phyloP scores from a whole-genome alignment of 2,329 filamentous ascomycete genomes.

The Cercospora beticola region DNA sequence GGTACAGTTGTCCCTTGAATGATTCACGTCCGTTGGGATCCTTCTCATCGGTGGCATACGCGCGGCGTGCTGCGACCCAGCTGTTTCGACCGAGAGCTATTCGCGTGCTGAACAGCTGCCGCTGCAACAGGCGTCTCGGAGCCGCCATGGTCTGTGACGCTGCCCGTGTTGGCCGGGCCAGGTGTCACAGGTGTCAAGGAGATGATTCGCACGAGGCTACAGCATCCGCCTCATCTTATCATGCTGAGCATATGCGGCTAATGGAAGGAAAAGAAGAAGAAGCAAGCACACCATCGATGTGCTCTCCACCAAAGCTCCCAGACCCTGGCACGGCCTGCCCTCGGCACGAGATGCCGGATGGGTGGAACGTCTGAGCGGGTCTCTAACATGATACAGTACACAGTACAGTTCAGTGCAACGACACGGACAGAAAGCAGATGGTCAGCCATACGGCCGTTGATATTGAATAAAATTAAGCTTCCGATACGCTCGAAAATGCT shows the following conservation, averaged over 20 bases:
- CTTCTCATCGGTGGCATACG: constrained; percentile 42
- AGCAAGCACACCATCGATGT: not conserved
- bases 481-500: not conserved
- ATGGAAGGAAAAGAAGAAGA: not conserved
- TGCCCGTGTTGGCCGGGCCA: not conserved
- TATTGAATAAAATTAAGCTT: not conserved
- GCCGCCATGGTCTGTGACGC: constrained; percentile 37
- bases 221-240: not conserved
- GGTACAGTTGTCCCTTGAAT: constrained; percentile 62
- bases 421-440: not conserved
- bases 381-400: not conserved
- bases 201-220: not conserved
- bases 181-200: not conserved
- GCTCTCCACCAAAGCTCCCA: not conserved
- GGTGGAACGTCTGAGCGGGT: not conserved
- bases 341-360: not conserved
- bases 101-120: constrained; percentile 21
- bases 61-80: constrained; percentile 27
- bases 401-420: not conserved
- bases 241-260: not conserved
- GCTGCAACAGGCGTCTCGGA: constrained; percentile 22
- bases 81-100: constrained; percentile 7
- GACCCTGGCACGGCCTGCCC: not conserved
- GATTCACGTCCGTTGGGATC: constrained; percentile 42
- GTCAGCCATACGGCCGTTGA: not conserved